A percentile compares a stretch with the other conserved stretches of the same genome.
Evolutionary conservation across 163 green algal genomes (phyloP).

Genomic region (Chlorella variabilis): DNA sequence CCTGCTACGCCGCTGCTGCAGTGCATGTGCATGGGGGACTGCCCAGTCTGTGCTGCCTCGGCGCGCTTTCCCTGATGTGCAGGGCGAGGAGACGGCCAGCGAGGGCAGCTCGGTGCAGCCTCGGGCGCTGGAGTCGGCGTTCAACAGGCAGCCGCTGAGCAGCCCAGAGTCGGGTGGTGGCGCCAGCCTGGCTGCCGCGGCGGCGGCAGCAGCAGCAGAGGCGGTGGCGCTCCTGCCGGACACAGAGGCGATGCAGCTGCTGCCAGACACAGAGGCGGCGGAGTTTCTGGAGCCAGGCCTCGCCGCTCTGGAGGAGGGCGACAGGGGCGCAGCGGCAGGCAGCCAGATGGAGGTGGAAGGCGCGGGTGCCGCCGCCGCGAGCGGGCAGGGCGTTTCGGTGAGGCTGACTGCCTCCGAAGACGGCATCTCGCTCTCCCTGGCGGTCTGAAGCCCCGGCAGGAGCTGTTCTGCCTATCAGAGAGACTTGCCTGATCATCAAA

Average conservation of each 20-base stretch:
- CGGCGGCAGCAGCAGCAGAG: neutral
- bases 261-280: neutral
- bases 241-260: neutral
- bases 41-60: neutral
- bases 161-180: neutral
- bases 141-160: neutral
- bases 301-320: neutral
- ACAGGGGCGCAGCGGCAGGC: neutral
- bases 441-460: neutral
- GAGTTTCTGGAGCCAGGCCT: neutral
- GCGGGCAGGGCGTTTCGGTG: neutral
- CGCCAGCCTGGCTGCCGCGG: neutral
- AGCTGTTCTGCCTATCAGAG: too few relatives aligned
- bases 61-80: neutral
- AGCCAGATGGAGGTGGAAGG: conserved; percentile 1
- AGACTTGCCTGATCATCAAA: too few relatives aligned
- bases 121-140: conserved; percentile 2
- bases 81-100: neutral
- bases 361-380: too few relatives aligned
- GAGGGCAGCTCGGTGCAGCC: neutral
- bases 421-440: neutral
- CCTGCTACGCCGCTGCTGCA: too few relatives aligned
- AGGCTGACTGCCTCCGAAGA: neutral
- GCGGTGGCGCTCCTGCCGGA: neutral
- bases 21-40: too few relatives aligned